Evolutionary conservation across 1,284 basidiomycete species (phyloP).

Genomic region (Rhodotorula sp.): DNA sequence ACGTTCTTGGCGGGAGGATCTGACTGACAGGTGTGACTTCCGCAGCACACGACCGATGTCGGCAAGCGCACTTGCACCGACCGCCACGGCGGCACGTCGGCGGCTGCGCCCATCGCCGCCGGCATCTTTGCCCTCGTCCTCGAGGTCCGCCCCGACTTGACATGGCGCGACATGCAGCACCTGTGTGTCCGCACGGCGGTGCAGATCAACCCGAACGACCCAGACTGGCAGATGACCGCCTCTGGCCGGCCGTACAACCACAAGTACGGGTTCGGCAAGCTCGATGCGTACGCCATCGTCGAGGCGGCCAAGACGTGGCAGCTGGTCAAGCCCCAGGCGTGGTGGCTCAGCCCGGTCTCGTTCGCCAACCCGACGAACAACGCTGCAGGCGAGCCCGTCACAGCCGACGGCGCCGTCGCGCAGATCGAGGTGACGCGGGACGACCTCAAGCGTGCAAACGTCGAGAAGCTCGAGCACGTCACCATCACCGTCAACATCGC

Average conservation of each 20-base stretch:
- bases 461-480: constrained; percentile 88
- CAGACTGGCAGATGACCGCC: constrained; percentile 89
- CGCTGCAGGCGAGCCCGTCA: constrained; percentile 54
- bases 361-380: neutral
- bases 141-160: constrained; percentile 81
- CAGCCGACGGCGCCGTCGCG: constrained; percentile 66
- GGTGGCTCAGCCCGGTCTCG: constrained; percentile 55
- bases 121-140: constrained; percentile 87
- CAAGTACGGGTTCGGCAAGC: constrained; percentile 92
- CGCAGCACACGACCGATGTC: constrained; percentile 89
- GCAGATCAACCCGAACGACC: constrained; percentile 77
- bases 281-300: constrained; percentile 83
- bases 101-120: constrained; percentile 92
- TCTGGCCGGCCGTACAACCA: constrained; percentile 84
- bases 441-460: constrained; percentile 71
- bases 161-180: constrained; percentile 96
- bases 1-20: neutral
- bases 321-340: constrained; percentile 91
- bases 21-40: neutral
- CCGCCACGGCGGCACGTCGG: constrained; percentile 92
- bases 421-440: constrained; percentile 69
- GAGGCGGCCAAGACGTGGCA: constrained; percentile 79
- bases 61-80: constrained; percentile 80
- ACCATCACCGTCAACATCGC: constrained; percentile 91
- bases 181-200: constrained; percentile 78